Evolutionary conservation across 805 yeast genomes (phyloP), one percentile per base, ranked within the genome.

Genomic region (Candida pseudoglaebosa): DNA sequence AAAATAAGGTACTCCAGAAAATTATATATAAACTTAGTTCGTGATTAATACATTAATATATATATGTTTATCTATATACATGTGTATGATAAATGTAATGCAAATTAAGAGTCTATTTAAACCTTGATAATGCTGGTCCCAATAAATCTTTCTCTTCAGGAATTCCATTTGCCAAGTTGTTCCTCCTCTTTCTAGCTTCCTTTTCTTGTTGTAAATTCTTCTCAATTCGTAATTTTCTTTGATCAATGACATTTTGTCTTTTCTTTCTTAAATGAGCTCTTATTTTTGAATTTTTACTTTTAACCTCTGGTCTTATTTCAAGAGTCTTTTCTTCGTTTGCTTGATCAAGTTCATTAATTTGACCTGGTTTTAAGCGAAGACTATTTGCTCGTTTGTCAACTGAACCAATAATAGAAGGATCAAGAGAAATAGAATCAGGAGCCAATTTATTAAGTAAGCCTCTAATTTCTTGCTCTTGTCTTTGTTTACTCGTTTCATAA

Each of bases 401-500:
- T 4, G 79, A 73, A 49, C 99, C 99, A 49, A 93, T 84, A 38
- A 74, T 78, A 53, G 73, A 77, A 41, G 98, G 98, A 71, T 93
- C 96, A 54, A 93, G 67, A 1, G 95, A 72, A 44, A 93, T 93
- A 67, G 95, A 83, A 59, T 91, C 98, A 5, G 97, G 95, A 48
- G 84, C 81, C 48, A 93, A 70, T 64, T 93, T 93, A 65, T 91
- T 86, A 56, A 93, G 65, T 59, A 93, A 72, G 2, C 83, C 64
- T 56, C 91, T 79, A 26, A 93, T 95, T 70, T 93, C 99, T 33
- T 77, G 73, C 65, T 91, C 91, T 62, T 91, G 95, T 71, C 98
- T 82, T 67, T 90, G 97, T 58, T 86, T 83, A 39, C 85, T 79
- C 7, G 96, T 78, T 61, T 88, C 96, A 65, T 73, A 93, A 46